Evolutionary conservation across 1,139 yeast genomes (phyloP), one percentile per base, ranked within the genome.

Genomic region (Diutina pseudorugosa): DNA sequence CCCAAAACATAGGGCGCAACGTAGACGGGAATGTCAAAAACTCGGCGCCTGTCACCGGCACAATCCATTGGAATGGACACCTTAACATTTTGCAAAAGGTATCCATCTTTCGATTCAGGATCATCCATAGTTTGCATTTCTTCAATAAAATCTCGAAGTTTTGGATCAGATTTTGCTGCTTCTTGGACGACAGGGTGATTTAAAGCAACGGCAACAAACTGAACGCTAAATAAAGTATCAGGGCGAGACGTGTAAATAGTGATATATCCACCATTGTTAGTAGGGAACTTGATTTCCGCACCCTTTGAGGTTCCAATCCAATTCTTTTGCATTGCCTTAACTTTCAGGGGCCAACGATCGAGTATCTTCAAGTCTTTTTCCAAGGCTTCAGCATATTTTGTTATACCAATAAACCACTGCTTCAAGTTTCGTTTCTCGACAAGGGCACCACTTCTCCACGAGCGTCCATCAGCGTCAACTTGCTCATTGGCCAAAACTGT

Each of bases 401-500:
- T 90, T 53, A 91, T 93, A 4, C 89, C 87, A 57, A 93, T 72
- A 61, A 93, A 93, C 98, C 98, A 93, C 63, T 93, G 98, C 55
- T 82, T 86, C 50, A 93, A 72, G 55, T 79, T 69, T 57, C 73
- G 76, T 65, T 88, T 89, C 64, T 93, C 97, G 0, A 91, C 98
- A 18, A 83, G 54, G 0, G 98, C 98, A 1, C 98, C 98, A 2
- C 97, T 89, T 65, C 98, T 77, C 98, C 98, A 93, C 0, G 97
- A 89, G 53, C 82, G 73, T 0, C 98, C 98, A 47, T 87, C 79
- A 1, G 85, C 67, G 64, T 93, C 98, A 3, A 93, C 98, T 65
- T 93, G 98, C 65, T 93, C 98, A 64, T 93, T 93, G 1, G 98
- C 98, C 56, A 93, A 71, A 1, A 93, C 98, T 0, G 98, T 93